phyloP scores from a whole-genome alignment of 495 filamentous ascomycete species.

The Aspergillus ellipticus region DNA sequence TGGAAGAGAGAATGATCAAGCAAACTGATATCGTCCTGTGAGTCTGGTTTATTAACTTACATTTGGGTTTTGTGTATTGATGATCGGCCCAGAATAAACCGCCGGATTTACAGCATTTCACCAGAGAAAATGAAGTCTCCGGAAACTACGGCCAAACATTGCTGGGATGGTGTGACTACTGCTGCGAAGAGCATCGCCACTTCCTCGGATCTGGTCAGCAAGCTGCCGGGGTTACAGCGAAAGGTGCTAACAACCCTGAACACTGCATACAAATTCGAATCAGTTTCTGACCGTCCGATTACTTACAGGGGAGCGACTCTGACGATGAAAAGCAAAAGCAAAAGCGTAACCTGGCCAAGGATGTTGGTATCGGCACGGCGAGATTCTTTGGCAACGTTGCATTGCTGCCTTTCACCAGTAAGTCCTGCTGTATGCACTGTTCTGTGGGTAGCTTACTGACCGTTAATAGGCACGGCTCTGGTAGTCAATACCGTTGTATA shows the following conservation, averaged over 20 bases:
- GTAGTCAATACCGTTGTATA: neutral
- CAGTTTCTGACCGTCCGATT: too few relatives aligned
- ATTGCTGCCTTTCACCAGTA: conserved; percentile 12
- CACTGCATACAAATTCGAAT: neutral
- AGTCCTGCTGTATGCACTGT: neutral
- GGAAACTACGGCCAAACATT: neutral
- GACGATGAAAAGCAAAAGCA: neutral
- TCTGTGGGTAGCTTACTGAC: neutral
- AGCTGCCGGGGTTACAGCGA: neutral
- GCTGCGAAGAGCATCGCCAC: neutral
- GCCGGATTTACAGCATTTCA: neutral
- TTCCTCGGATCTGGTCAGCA: neutral
- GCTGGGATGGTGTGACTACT: neutral
- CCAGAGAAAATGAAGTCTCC: neutral
- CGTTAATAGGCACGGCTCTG: neutral
- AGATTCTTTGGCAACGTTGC: conserved; percentile 7
- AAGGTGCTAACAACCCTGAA: neutral
- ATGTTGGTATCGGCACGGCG: conserved; percentile 8
- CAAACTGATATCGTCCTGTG: neutral
- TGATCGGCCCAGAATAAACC: neutral
- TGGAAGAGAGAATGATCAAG: neutral
- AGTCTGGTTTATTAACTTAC: neutral
- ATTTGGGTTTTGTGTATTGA: neutral
- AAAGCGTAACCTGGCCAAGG: neutral
- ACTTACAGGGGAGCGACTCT: neutral